Base-by-base conservation (phyloP, 768 basidiomycete species). In the Boletus eberwhitei region DNA sequence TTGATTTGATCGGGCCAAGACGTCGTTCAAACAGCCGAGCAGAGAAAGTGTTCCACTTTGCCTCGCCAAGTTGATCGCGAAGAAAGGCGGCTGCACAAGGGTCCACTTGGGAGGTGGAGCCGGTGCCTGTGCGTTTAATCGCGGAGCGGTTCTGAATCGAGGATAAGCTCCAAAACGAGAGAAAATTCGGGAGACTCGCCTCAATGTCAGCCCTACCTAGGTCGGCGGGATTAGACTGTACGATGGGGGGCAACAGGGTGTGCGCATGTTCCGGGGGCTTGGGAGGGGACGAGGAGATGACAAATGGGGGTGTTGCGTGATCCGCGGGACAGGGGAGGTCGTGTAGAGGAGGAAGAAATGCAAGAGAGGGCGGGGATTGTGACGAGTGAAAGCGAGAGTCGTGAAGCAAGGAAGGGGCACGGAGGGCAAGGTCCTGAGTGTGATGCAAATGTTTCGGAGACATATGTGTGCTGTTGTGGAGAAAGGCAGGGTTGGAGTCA, bases 21-120 rank as follows among this genome's bases (percentile, higher is more conserved):
- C 79, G 74, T 40, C 76, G 72, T 62, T 79, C 77, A 35, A 77
- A 79, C 13, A 79, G 65, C 7, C 77, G 74, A 31, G 79, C 74
- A 46, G 75, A 75, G 52, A 79, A 80, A 44, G 75, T 77, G 35
- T 67, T 61, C 77, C 77, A 79, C 58, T 72, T 77, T 29, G 70
- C 68, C 22, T 70, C 66, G 52, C 77, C 77, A 36, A 79, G 74
- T 44, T 71, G 71, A 45, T 78, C 75, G 55, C 69, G 75, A 46
- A 78, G 69, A 60, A 79, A 79, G 17, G 68, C 67, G n/a, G 76
- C 73, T 0, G 79, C 77, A 54, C 59, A 74, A 21, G 77, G 77
- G 59, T 78, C 77, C 17, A 75, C 64, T 43, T 73, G 71, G 14
- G 70, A 64, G 21, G 61, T 45, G 8, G 64, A 47, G 4, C 56